phyloP scores from a whole-genome alignment of 345 rosid species.

The Eutrema japonicum region DNA sequence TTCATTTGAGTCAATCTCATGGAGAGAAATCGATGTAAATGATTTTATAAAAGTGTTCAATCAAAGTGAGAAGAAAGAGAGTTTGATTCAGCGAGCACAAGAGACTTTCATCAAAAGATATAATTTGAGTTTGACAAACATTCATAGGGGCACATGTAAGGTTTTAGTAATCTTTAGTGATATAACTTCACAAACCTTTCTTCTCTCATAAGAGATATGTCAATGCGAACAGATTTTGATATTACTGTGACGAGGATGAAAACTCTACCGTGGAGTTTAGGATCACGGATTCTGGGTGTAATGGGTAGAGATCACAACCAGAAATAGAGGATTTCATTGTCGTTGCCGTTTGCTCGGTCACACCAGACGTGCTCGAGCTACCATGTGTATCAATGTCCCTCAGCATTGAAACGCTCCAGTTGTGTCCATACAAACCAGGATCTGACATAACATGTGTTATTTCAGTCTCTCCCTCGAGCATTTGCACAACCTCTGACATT shows the following conservation, averaged over 20 bases:
- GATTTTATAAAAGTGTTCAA: not conserved
- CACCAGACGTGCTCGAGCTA: constrained; percentile 22
- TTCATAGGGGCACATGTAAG: no score
- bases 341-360: not conserved
- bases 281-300: constrained; percentile 18
- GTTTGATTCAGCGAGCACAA: not conserved
- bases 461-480: constrained; percentile 43
- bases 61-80: not conserved
- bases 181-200: no score
- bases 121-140: not conserved
- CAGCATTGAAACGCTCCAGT: constrained; percentile 35
- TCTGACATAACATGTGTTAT: constrained; percentile 33
- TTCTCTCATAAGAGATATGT: no score
- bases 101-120: not conserved
- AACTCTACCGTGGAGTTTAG: not conserved
- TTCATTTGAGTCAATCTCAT: no score
- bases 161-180: no score
- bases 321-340: constrained; percentile 12
- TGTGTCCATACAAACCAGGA: constrained; percentile 34
- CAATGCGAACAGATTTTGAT: not conserved
- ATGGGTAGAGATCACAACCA: constrained; percentile 22
- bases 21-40: no score
- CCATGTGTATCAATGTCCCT: constrained; percentile 27
- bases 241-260: not conserved
- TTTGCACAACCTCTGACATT: constrained; percentile 48